Evolutionary conservation across 345 rosid species (phyloP), one percentile per base, ranked within the genome.

Genomic region (Bruguiera sexangula): DNA sequence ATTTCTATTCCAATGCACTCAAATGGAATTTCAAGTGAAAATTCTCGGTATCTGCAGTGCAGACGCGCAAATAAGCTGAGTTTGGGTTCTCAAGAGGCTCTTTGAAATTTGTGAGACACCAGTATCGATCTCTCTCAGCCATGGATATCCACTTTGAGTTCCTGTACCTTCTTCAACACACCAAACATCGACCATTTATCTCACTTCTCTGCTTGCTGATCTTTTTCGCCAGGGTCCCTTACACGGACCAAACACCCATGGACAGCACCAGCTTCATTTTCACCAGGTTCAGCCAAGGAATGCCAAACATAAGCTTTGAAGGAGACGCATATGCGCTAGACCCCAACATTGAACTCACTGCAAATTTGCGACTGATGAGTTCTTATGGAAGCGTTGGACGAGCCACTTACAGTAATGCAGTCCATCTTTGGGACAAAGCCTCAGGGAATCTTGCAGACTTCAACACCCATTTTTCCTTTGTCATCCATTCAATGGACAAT

Each of bases 371-470:
- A 10, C 0, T 9, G 1, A 56, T 56, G 30, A 6, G 13, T 7
- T 7, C 8, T 26, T 7, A 22, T 53, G 58, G 58, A 24, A 64
- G 63, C 70, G 9, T 26, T 32, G 65, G 59, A 26, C 46, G 76
- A 60, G 59, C 50, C 52, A 73, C 65, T 8, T 66, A 66, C 37
- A 5, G 32, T 2, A 10, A 21, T 1, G 65, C 70, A 7, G 2
- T 73, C 24, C 76, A 36, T 13, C 76, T 73, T n/a, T 73, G 71
- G 71, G 76, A 73, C 52, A 32, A 51, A 3, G 65, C 24, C 36
- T 65, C 76, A 0, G 30, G 76, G 8, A 59, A 32, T 16, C 51
- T 60, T 10, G 57, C 71, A 3, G 51, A 52, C 37, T 66, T 73
- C 66, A 13, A 2, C n/a, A 73, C 76, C 13, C 34, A 36, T 50